Evolutionary conservation across 768 basidiomycete species (phyloP), one percentile per base, ranked within the genome.

Genomic region (Lenzites betulinus): DNA sequence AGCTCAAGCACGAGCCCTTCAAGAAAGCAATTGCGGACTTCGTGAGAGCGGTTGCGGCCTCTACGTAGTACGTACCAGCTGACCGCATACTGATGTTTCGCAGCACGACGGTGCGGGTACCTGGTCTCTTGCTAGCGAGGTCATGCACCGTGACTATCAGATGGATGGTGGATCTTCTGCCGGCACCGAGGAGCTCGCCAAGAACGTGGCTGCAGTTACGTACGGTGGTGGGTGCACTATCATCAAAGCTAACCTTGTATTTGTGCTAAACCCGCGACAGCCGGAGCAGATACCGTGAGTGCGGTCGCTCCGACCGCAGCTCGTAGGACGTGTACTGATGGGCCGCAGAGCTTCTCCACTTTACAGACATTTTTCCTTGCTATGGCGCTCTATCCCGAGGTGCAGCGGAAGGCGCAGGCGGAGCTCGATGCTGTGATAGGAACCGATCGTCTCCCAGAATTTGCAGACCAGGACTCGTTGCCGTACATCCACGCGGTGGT

Each of bases 401-500:
- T 54, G 1, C 52, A 63, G 28, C 23, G 42, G 28, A 60, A 50
- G 48, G 61, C 60, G 5, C 63, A 64, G 41, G 53, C 47, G 7
- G 66, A 67, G 39, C 55, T 67, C 33, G 66, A 59, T 39, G 18
- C 51, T 1, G 60, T 67, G 3, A 49, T 67, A 8, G 64, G 66
- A 0, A 18, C 41, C 0, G 16, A 43, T 11, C 52, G 66, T 12
- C 56, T 65, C 1, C 64, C 66, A 0, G 60, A 61, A 12, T 65
- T 61, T 33, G 26, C 30, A 0, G 64, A 67, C 33, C 49, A 42
- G 13, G 35, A 55, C 15, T 42, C 52, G 1, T 58, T 68, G 15
- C 57, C 63, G 3, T 66, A 59, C 43, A 30, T 68, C 6, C 49
- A 60, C n/a, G 62, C 64, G 20, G 26, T 66, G 18, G 30, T 68